A percentile compares a stretch with the other conserved stretches of the same genome.
Evolutionary conservation across 768 basidiomycete species (phyloP).

Genomic region (Sarcomyxa edulis): DNA sequence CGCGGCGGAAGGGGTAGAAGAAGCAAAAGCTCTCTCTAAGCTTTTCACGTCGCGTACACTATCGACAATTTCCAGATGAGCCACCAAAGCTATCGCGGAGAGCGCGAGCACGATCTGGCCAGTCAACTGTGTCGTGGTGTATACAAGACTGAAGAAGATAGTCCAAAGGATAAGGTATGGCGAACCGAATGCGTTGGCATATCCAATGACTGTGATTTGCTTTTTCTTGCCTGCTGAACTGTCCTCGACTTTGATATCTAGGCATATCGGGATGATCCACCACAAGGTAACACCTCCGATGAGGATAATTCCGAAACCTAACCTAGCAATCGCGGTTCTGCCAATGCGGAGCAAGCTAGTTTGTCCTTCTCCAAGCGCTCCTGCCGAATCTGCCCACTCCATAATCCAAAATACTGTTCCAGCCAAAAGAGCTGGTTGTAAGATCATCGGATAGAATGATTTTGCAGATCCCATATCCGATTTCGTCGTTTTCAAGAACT

Average conservation of each 20-base stretch:
- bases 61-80: conserved; percentile 78
- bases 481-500: conserved; percentile 59
- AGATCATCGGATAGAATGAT: conserved; percentile 52
- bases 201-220: conserved; percentile 59
- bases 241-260: conserved; percentile 47
- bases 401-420: conserved; percentile 72
- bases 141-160: conserved; percentile 56
- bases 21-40: conserved; percentile 46
- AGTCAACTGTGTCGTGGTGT: conserved; percentile 67
- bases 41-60: conserved; percentile 67
- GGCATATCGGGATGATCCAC: conserved; percentile 69
- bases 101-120: conserved; percentile 77
- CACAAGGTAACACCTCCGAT: conserved; percentile 59
- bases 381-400: conserved; percentile 70
- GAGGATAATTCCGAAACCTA: conserved; percentile 43
- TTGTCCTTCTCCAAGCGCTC: conserved; percentile 34
- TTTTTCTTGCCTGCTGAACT: conserved; percentile 27
- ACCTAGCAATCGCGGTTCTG: conserved; percentile 61
- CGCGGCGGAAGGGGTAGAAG: conserved; percentile 38
- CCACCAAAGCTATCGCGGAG: conserved; percentile 58
- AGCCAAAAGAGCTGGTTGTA: conserved; percentile 53
- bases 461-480: conserved; percentile 73
- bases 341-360: conserved; percentile 37
- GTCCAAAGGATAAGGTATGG: conserved; percentile 83
- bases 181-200: conserved; percentile 86